Base-by-base conservation (phyloP, 495 filamentous ascomycete species). In the Margaritispora aquatica region DNA sequence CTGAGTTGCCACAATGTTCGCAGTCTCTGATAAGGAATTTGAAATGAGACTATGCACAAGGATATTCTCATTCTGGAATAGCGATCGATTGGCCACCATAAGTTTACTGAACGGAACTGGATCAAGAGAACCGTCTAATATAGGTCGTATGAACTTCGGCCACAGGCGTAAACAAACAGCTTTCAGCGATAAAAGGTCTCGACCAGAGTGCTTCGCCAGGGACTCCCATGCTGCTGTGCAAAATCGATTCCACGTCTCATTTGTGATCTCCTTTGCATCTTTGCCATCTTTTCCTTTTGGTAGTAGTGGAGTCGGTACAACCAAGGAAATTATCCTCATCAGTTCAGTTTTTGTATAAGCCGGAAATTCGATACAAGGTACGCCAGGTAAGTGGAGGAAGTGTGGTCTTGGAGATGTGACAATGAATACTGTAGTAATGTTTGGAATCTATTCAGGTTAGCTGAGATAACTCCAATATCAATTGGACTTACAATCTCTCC, bases 21-120 rank as follows among this genome's bases (percentile, higher is more conserved):
- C 23, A 38, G 65, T 61, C 2, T 15, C 48, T 8, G 61, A 46
- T 21, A 54, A 52, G 10, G 60, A 20, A 15, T 64, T 58, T 29
- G 83, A 75, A 1, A 89, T 74, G 48, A 96, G 86, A 54, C 77
- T 79, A 36, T 88, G 86, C 26, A 90, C 78, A 19, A 96, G 78
- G 2, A 86, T 76, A 13, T 74, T 70, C 69, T 96, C 92, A 60
- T 86, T 82, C 58, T 92, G 87, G 71, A 96, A 91, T 51, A 94
- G 74, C 0, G 78, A 70, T 44, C 91, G 76, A 56, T 88, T 87
- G 21, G 82, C 78, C 54, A 96, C 81, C 31, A 96, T 77, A 8
- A 98, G 76, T 52, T 88, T 84, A 11, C 87, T 83, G 72, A 96
- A 96, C 63, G 96, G 90, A 54, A 88, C 84, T 4, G 89, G 83